Base-by-base conservation (phyloP, 495 filamentous ascomycete species). In the Peziza echinospora region DNA sequence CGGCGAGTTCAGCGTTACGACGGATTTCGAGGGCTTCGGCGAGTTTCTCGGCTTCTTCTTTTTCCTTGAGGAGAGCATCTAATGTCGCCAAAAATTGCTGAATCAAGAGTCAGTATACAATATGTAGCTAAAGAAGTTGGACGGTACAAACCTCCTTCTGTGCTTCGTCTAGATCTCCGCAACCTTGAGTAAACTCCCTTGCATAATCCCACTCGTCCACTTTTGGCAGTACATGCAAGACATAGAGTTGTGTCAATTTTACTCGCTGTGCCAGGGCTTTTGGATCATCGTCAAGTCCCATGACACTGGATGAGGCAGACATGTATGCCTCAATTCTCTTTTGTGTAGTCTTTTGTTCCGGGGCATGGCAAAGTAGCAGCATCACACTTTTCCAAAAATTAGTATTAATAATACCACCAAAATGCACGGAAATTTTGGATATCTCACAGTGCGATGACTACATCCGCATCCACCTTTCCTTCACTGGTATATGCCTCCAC, bases 201-300 rank as follows among this genome's bases (percentile, higher is more conserved):
- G 89, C 84, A 57, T 94, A 94, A 39, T 87, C 80, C 89, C 91
- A 97, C 64, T 96, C 84, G 26, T 77, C 75, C 53, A 92, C 93
- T 30, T 80, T 71, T 13, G 84, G 77, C 13, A 97, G 75, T 17
- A 96, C 82, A 62, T 96, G 89, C 5, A 97, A 69, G 4, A 82
- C 85, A 53, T 91, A 97, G 1, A 97, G 68, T 63, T 97, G 91
- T 34, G 94, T 77, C 42, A 97, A 78, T 63, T 87, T 83, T 43
- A 92, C 73, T 23, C 84, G 70, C 40, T 60, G 56, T 11, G 51
- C 42, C 19, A 56, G 41, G 8, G 47, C 41, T 28, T 59, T 56
- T 7, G 53, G 46, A 21, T 59, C 56, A 17, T 60, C 57, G 13
- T 59, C 57, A 43, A 19, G n/a, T 17, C 16, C 21, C 41, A 23